Base-by-base conservation (phyloP, 2,329 filamentous ascomycete genomes). In the Dryadomyces quercus-mongolicae region DNA sequence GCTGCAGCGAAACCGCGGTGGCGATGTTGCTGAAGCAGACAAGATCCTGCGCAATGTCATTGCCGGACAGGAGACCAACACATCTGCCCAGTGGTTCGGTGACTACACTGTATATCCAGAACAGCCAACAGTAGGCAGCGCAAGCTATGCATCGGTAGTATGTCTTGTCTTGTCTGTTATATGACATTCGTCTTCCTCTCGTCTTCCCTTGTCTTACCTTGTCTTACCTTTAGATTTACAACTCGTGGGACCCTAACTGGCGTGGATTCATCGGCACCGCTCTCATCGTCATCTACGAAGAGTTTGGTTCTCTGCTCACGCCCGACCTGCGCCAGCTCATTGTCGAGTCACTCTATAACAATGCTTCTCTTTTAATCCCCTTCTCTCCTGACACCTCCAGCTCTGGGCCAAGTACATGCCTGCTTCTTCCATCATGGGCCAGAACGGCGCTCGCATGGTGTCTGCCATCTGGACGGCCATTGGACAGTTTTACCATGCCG, bases 191-290 rank as follows among this genome's bases (percentile, higher is more conserved):
- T n/a, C n/a, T n/a, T n/a, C n/a, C n/a, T n/a, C n/a, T n/a, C n/a
- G n/a, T n/a, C n/a, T n/a, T n/a, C n/a, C n/a, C n/a, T n/a, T n/a
- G n/a, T n/a, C n/a, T n/a, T n/a, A n/a, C n/a, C n/a, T 16, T n/a
- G 15, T 8, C 42, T 44, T 5, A 40, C 42, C 12, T n/a, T 22
- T 48, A 15, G 4, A 77, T 78, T 38, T 81, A 82, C 61, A 71
- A 74, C 54, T 73, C 74, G 0, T 84, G 78, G 76, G 81, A 84
- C 59, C 79, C 80, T 1, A 84, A 84, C 57, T 84, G 80, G 80
- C 70, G 81, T 51, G 80, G 80, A 0, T 84, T 84, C 55, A 71
- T 84, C 38, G 78, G 78, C 13, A 81, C 78, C 0, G 74, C 77
- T 0, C 71, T 84, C 15, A 74, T 84, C 25, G 67, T 83, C 44